These are phyloP conservation scores for Blastomyces emzantsi DNA, from an alignment of 2,329 filamentous ascomycete species.

Conservation along the genomic window DNA sequence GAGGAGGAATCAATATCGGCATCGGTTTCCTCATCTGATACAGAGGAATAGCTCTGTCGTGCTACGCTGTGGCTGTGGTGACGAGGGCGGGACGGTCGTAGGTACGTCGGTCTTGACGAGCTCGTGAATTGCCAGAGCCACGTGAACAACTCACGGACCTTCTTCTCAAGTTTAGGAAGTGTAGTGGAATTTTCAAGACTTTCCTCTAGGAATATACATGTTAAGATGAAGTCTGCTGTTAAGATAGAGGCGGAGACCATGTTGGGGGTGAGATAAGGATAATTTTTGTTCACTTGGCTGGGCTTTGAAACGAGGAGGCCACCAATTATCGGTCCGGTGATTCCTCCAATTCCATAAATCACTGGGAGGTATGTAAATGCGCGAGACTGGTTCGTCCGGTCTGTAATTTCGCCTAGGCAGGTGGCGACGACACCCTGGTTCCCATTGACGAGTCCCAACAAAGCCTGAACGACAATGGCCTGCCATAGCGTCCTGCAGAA, in stretches of 20 bases:
- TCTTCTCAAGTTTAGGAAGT: constrained; percentile 51
- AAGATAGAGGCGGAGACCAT: constrained; percentile 66
- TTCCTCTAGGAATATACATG: constrained; percentile 78
- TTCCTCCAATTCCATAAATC: constrained; percentile 89
- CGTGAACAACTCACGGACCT: constrained; percentile 52
- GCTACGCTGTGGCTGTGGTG: constrained; percentile 22
- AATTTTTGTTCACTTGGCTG: constrained; percentile 49
- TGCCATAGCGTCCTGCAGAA: constrained; percentile 78
- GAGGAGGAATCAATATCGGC: constrained; percentile 38
- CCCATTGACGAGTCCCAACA: constrained; percentile 91
- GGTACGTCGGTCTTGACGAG: constrained; percentile 50
- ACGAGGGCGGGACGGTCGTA: constrained; percentile 33
- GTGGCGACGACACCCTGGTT: constrained; percentile 93
- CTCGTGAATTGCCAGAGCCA: constrained; percentile 63
- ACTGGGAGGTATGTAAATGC: constrained; percentile 93
- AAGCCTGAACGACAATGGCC: constrained; percentile 70
- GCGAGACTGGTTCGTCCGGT: constrained; percentile 84
- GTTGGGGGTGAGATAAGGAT: constrained; percentile 82
- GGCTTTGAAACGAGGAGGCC: constrained; percentile 65
- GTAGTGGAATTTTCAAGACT: constrained; percentile 61
- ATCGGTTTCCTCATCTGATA: constrained; percentile 35
- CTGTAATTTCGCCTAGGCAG: constrained; percentile 88
- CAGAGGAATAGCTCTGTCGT: constrained; percentile 18
- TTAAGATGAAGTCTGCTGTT: constrained; percentile 60
- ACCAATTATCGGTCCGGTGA: constrained; percentile 86